Base-by-base conservation (phyloP, 2,329 filamentous ascomycete genomes). In the Cladosporium oxysporum region DNA sequence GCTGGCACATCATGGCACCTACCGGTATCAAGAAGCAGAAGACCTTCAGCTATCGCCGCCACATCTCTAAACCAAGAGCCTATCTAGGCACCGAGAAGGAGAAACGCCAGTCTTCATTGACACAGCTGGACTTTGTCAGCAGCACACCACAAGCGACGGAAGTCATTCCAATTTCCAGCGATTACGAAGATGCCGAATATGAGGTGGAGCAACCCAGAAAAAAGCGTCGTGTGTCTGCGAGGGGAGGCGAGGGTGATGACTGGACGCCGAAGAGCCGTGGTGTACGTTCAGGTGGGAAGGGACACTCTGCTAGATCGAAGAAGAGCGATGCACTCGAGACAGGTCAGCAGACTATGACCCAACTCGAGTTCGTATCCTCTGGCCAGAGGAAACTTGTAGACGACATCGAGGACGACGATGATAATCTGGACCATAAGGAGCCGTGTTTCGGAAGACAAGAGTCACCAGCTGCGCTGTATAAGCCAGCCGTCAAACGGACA, bases 301-400 rank as follows among this genome's bases (percentile, higher is more conserved):
- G 33, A 5, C 50, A 26, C 16, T 63, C 61, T 8, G 11, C 10
- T 3, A 57, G 35, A 18, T n/a, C 23, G 10, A 63, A 49, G 50
- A 35, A 44, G 35, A 28, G 29, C 4, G 12, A 47, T 44, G 26
- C 16, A 16, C 50, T 53, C 11, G 61, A 63, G 49, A 66, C 58
- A 29, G 57, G 52, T n/a, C 68, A 65, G 52, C 59, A 69, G 47
- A 68, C 65, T 12, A 53, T 68, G 57, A 68, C 67, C 21, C 66
- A 68, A 29, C 47, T 63, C 29, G 64, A 63, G 1, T 58, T 58
- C 16, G 55, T 66, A 28, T 21, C 58, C 11, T 57, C 57, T 12
- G 16, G 35, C 7, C 35, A 57, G 18, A 16, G 26, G 37, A 35
- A 31, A 2, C 33, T 18, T 6, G 21, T 23, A 4, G 49, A 23